A percentile compares a stretch with the other conserved stretches of the same genome.
Conservation (phyloP, 768 basidiomycete species). For the Pleurotus salmoneostramineus region DNA sequence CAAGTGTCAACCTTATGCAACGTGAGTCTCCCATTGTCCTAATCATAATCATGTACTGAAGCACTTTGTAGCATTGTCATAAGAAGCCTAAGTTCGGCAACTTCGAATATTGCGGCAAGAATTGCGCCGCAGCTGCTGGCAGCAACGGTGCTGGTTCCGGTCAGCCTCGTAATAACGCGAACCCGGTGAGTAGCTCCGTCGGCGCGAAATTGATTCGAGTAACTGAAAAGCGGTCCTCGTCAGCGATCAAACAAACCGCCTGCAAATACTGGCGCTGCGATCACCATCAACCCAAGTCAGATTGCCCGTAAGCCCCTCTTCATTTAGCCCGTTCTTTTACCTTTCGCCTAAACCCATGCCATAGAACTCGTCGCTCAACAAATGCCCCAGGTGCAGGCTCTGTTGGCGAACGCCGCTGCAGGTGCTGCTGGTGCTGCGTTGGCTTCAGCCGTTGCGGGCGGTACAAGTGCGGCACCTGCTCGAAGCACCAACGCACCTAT, state of each 20-base stretch:
- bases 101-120: conserved; percentile 63
- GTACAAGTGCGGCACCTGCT: neutral
- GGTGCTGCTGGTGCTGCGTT: conserved; percentile 5
- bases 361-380: conserved; percentile 43
- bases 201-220: conserved; percentile 7
- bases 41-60: neutral
- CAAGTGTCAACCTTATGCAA: conserved; percentile 42
- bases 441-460: conserved; percentile 9
- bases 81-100: conserved; percentile 55
- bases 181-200: conserved; percentile 1
- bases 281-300: neutral
- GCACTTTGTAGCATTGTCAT: conserved; percentile 42
- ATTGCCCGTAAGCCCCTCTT: neutral
- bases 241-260: neutral
- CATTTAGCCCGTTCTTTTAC: neutral
- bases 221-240: neutral
- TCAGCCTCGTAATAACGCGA: neutral
- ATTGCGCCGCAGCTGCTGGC: conserved; percentile 49
- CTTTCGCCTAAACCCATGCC: neutral
- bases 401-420: conserved; percentile 18
- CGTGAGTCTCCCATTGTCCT: conserved; percentile 23
- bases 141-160: conserved; percentile 11
- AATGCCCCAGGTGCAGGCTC: conserved; percentile 41
- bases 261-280: neutral
- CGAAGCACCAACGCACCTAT: neutral